A percentile compares a stretch with the other conserved stretches of the same genome.
Evolutionary conservation across 768 basidiomycete species (phyloP).

Genomic region (Sporobolomyces roseus): DNA sequence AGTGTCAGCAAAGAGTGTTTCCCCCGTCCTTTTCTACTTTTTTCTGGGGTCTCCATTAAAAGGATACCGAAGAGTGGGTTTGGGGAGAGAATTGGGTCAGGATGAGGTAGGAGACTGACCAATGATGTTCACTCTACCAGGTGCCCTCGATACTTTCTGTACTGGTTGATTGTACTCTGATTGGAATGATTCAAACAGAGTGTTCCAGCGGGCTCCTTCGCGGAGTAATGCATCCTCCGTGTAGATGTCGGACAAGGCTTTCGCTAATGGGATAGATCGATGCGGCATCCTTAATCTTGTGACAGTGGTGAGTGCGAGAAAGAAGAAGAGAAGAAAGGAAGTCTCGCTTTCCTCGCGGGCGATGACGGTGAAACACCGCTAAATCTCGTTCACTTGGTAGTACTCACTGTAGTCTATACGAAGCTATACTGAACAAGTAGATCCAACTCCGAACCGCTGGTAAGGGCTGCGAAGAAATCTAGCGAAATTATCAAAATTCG

Average conservation of each 20-base stretch:
- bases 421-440: too few species aligned
- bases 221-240: conserved; percentile 27
- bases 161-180: conserved; percentile 17
- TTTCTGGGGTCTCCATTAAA: not conserved
- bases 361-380: not conserved
- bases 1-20: too few species aligned
- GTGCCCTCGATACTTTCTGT: conserved; percentile 27
- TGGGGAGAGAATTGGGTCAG: not conserved
- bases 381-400: too few species aligned
- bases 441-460: too few species aligned
- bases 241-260: conserved; percentile 31
- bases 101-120: too few species aligned
- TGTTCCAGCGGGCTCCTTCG: conserved; percentile 33
- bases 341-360: too few species aligned
- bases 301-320: not conserved
- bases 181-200: conserved; percentile 27
- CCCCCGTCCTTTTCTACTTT: not conserved
- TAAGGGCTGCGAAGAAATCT: too few species aligned
- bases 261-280: conserved; percentile 9
- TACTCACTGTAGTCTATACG: too few species aligned
- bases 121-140: conserved; percentile 41
- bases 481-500: too few species aligned
- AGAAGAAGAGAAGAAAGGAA: not conserved
- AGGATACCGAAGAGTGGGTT: not conserved
- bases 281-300: conserved; percentile 5